phyloP scores from a whole-genome alignment of 2,329 filamentous ascomycete species.

The Neopestalotiopsis sp. region DNA sequence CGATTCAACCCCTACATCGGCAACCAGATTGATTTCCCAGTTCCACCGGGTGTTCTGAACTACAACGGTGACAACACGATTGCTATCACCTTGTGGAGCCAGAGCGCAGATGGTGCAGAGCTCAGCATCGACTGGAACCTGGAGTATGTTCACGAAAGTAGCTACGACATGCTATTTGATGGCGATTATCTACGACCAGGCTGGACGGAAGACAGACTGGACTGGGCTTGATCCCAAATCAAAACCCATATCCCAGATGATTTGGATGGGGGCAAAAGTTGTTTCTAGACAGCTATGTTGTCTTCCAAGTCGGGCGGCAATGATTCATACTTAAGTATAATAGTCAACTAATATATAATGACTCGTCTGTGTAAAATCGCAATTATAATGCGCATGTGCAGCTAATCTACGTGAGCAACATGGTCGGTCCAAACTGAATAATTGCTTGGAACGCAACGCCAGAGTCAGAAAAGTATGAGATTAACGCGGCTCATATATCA shows the following conservation, averaged over 20 bases:
- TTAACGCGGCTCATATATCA: too few species aligned
- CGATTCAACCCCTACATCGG: slow-evolving; percentile 65
- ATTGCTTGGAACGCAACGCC: too few species aligned
- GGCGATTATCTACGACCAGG: slow-evolving; percentile 52
- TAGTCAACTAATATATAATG: too few species aligned
- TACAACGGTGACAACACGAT: slow-evolving; percentile 64
- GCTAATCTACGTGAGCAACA: too few species aligned
- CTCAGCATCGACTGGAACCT: slow-evolving; percentile 55
- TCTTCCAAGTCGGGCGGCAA: too few species aligned
- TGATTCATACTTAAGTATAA: too few species aligned
- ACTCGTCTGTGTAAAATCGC: too few species aligned
- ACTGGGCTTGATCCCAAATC: slow-evolving; percentile 36
- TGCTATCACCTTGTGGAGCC: slow-evolving; percentile 63
- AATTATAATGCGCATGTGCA: too few species aligned
- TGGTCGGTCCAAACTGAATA: too few species aligned
- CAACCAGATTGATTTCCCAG: slow-evolving; percentile 63
- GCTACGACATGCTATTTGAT: slow-evolving; percentile 56
- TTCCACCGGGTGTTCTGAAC: slow-evolving; percentile 63
- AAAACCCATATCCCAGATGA: not conserved
- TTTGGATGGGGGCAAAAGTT: not conserved
- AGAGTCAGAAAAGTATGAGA: too few species aligned
- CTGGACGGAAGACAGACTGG: slow-evolving; percentile 48
- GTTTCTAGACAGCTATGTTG: too few species aligned
- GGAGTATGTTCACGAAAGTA: slow-evolving; percentile 59
- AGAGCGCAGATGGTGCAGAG: slow-evolving; percentile 55